Evolutionary conservation across 176 grass and related monocot genomes (phyloP).

Genomic region (Carex littledalei): DNA sequence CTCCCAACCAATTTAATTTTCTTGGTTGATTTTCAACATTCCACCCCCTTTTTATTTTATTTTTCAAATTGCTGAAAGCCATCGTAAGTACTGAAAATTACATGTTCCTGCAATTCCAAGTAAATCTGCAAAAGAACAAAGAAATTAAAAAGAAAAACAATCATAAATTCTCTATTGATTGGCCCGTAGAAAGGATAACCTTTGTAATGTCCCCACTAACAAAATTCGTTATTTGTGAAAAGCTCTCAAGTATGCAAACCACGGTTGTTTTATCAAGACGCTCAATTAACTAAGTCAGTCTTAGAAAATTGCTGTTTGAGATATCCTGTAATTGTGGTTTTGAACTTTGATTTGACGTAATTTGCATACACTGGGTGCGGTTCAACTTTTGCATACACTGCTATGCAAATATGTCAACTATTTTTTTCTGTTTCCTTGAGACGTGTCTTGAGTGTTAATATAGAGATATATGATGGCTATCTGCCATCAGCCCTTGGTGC

Average conservation of each 20-base stretch:
- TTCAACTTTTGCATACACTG: not conserved
- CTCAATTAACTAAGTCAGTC: not conserved
- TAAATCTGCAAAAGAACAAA: not conserved
- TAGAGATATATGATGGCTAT: not conserved
- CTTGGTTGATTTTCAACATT: constrained; percentile 47
- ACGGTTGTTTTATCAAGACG: not conserved
- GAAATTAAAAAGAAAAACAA: not conserved
- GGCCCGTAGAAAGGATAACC: not conserved
- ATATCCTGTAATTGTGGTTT: not conserved
- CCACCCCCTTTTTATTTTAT: not conserved
- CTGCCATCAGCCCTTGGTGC: not conserved
- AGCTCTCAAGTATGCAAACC: not conserved
- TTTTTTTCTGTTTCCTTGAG: not conserved
- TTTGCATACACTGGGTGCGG: not conserved
- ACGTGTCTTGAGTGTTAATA: not conserved
- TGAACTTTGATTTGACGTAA: not conserved
- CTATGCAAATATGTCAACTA: constrained; percentile 12
- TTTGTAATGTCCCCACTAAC: not conserved
- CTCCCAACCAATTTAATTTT: constrained; percentile 41
- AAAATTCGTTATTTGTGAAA: not conserved
- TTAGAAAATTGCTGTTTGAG: not conserved
- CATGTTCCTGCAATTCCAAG: not conserved
- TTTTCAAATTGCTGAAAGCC: not conserved
- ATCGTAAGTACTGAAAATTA: constrained; percentile 1
- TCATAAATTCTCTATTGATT: not conserved